Base-by-base conservation (phyloP, 1,284 basidiomycete species). In the Gomphus bonarii region DNA sequence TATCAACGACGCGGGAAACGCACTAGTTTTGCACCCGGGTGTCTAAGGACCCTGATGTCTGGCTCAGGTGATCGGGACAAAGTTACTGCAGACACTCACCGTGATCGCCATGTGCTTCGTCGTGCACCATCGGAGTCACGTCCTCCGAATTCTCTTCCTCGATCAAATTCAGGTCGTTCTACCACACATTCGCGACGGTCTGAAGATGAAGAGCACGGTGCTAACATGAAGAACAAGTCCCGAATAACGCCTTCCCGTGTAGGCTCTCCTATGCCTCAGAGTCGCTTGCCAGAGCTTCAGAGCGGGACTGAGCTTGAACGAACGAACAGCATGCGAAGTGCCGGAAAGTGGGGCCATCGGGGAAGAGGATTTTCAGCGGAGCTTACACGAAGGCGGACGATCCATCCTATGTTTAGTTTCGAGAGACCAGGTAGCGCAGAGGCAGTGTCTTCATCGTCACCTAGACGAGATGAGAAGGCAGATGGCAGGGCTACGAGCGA, bases 361-460 rank as follows among this genome's bases (percentile, higher is more conserved):
- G 49, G 55, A n/a, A 36, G 55, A 50, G 38, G 22, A 11, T 50
- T 50, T 50, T 50, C 55, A 9, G 20, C 11, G 7, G 55, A 57
- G 36, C 35, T 57, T 20, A 50, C 55, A 38, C 30, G 55, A 10
- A 28, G 55, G 22, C 46, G 55, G 20, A 57, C 55, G 20, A 50
- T 57, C n/a, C 55, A 57, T 51, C 55, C 55, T 11, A 50, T 57
- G 47, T 57, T 57, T 50, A 57, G 55, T 47, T 57, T 57, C 18
- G 55, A 57, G 36, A 22, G 55, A 33, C 55, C 55, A 28, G 47
- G 55, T 11, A 50, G 55, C 35, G 16, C 48, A 28, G 55, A 25
- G 4, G 55, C 55, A 44, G 30, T 35, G 16, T 57, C 55, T 31
- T 35, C 18, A 3, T 31, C 47, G 28, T 49, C 54, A 7, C 49